These are phyloP conservation scores for Aspergillus sojae DNA, from an alignment of 2,329 filamentous ascomycete species.

Conservation along the genomic window DNA sequence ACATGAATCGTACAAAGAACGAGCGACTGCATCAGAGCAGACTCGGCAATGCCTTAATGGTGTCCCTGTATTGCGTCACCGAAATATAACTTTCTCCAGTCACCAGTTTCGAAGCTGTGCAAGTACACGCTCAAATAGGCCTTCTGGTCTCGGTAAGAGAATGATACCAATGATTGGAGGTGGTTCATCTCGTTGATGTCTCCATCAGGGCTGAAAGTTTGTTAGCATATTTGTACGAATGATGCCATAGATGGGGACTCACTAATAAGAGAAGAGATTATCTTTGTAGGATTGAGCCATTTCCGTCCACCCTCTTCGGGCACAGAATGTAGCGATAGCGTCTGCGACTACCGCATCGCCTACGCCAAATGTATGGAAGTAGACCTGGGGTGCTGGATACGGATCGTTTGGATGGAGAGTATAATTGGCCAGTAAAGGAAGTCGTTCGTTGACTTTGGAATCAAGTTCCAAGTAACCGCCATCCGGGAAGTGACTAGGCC, in stretches of 20 bases:
- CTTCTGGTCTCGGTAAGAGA: slow-evolving; percentile 12
- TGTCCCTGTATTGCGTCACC: background rate
- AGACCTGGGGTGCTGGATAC: slow-evolving; percentile 20
- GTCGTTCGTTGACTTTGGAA: slow-evolving; percentile 4
- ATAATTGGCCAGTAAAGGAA: slow-evolving; percentile 21
- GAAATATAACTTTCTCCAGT: background rate
- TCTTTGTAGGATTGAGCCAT: slow-evolving; percentile 16
- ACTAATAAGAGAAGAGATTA: slow-evolving; percentile 19
- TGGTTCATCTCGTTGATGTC: slow-evolving; percentile 10
- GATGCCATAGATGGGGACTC: background rate
- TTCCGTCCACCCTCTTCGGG: slow-evolving; percentile 11
- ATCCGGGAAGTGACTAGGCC: background rate
- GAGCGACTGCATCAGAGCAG: no score
- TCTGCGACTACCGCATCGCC: slow-evolving; percentile 16
- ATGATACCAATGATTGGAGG: slow-evolving; percentile 14
- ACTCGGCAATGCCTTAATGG: background rate
- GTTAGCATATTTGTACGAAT: background rate
- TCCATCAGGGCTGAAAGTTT: slow-evolving; percentile 3
- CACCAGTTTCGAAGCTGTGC: slow-evolving; percentile 9
- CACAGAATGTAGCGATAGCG: slow-evolving; percentile 17
- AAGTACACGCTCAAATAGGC: slow-evolving; percentile 17
- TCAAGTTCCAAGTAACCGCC: slow-evolving; percentile 6
- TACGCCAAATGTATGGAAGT: slow-evolving; percentile 20
- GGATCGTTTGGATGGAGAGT: slow-evolving; percentile 14
- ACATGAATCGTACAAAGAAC: no score